Conservation (phyloP, 208 protist genomes). For the Tritrichomonas foetus region DNA sequence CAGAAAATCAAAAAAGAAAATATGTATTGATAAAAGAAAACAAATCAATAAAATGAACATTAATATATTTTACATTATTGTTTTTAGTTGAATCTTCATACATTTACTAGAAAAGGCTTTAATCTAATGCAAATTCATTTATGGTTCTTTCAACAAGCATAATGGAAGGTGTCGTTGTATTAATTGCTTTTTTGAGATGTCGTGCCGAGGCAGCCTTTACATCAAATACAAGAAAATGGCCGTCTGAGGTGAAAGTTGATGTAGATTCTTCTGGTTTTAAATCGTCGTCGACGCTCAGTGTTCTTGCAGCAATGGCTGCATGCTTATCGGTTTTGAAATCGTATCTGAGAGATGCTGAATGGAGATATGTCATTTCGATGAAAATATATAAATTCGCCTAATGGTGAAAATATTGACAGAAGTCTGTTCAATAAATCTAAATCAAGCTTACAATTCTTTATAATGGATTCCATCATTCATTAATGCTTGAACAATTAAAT, state of each 20-base stretch:
- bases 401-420: no score
- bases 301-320: not conserved
- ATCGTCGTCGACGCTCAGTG: not conserved
- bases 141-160: not conserved
- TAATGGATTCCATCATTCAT: no score
- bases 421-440: no score
- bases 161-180: slow-evolving; percentile 30
- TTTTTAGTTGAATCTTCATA: no score
- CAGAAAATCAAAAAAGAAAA: no score
- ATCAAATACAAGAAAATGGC: not conserved
- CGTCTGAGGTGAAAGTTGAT: not conserved
- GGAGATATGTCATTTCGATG: not conserved
- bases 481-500: no score
- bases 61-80: no score
- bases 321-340: not conserved
- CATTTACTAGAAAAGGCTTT: no score
- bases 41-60: no score
- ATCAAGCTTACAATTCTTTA: no score
- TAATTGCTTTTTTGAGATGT: slow-evolving; percentile 2
- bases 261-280: slow-evolving; percentile 27
- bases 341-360: not conserved
- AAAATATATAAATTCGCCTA: no score
- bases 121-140: slow-evolving; percentile 13
- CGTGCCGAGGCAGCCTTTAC: not conserved
- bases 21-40: no score